Base-by-base conservation (phyloP, 345 rosid species). In the Eucalyptus sp. region DNA sequence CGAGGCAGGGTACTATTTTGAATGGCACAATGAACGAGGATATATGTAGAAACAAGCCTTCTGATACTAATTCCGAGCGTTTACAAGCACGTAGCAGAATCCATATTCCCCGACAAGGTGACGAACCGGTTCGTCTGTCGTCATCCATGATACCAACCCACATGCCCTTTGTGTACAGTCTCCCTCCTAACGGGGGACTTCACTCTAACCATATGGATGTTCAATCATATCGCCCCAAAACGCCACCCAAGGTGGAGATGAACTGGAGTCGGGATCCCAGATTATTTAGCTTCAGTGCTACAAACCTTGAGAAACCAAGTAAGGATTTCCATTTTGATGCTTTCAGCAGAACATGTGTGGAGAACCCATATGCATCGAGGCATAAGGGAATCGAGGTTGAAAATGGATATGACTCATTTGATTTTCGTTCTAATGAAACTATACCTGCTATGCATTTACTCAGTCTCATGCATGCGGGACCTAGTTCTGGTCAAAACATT, bases 371-470 rank as follows among this genome's bases (percentile, higher is more conserved):
- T 93, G 87, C 94, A 90, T 90, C 95, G 92, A 95, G 92, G 86
- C 97, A 92, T 90, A 94, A 89, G 87, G 91, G 91, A 87, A 89
- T 89, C 17, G 90, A 91, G 50, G 68, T 86, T 52, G 89, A 91
- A 33, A 89, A 90, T 85, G 87, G 68, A 22, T 31, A 89, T 64
- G 93, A 94, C 46, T 89, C 97, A 10, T 54, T 92, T 50, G 99
- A 97, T 87, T 88, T 92, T 18, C 94, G 89, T 89, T 90, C 97
- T 62, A 97, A 93, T 80, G 99, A 98, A 60, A 94, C 96, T 81
- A 96, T 97, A 90, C 95, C 99, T 16, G 98, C 99, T 29, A 92
- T 98, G 97, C 97, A 96, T 93, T 93, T 98, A 89, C 97, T 96
- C 58, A 96, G 98, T 92, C 99, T 96, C 76, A 96, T 96, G 99